A percentile compares a stretch with the other conserved stretches of the same genome.
Evolutionary conservation across 2,329 filamentous ascomycete species (phyloP).

Genomic region (Penicillium janthinellum): DNA sequence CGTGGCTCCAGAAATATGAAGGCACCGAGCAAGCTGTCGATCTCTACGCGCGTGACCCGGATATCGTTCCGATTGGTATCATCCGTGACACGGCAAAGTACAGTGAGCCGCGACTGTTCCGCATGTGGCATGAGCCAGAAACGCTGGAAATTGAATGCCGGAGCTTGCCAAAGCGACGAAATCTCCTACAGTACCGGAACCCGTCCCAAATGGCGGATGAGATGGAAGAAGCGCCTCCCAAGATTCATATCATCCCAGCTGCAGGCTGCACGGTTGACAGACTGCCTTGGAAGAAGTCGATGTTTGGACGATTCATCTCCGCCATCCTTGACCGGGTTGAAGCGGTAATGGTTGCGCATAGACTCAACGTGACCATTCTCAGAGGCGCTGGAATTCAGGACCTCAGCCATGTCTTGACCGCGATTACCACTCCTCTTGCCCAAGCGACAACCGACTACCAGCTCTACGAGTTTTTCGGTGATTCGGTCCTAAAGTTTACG

Average conservation of each 20-base stretch:
- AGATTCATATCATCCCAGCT: constrained; percentile 26
- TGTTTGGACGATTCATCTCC: constrained; percentile 66
- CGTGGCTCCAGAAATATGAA: constrained; percentile 26
- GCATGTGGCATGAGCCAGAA: constrained; percentile 25
- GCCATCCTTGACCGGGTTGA: constrained; percentile 72
- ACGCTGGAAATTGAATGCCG: constrained; percentile 31
- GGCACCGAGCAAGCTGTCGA: constrained; percentile 28
- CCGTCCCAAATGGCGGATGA: constrained; percentile 3
- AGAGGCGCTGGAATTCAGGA: constrained; percentile 56
- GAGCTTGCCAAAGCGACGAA: constrained; percentile 29
- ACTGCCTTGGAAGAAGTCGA: constrained; percentile 49
- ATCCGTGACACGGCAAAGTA: constrained; percentile 31
- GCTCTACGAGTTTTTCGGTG: constrained; percentile 82
- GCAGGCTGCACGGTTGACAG: constrained; percentile 38
- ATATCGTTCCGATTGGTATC: constrained; percentile 21
- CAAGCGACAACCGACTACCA: constrained; percentile 71
- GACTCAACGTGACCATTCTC: constrained; percentile 61
- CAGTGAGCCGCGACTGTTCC: constrained; percentile 29
- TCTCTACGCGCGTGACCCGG: constrained; percentile 18
- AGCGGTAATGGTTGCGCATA: constrained; percentile 62
- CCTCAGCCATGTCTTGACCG: constrained; percentile 62
- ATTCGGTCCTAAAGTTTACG: constrained; percentile 76
- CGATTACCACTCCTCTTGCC: constrained; percentile 69
- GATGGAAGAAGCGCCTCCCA: constrained; percentile 12
- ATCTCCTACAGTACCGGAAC: constrained; percentile 28